Base-by-base conservation (phyloP, 2,329 filamentous ascomycete species). In the Ophiostoma novo-ulmi region DNA sequence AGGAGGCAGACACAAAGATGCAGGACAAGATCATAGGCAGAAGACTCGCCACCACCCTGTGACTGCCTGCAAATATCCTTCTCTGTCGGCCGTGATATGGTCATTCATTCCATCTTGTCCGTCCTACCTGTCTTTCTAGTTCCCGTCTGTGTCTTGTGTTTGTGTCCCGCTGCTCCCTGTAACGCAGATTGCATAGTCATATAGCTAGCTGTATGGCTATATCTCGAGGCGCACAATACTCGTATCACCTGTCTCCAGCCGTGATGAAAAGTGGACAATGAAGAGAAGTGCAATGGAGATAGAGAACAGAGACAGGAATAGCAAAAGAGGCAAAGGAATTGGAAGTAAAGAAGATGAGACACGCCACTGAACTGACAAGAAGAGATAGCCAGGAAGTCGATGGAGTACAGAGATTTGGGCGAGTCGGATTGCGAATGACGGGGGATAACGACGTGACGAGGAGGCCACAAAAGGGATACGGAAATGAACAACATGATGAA, bases 201-300 rank as follows among this genome's bases (percentile, higher is more conserved):
- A 11, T 35, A 26, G 58, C 26, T 22, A 35, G 6, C 58, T 63
- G 26, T 58, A 26, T 63, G 55, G 26, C 55, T 61, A 11, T 63
- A 10, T 63, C 26, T 63, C 58, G 13, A 63, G 58, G 58, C 11
- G 58, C 5, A 63, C 58, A 63, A 63, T 20, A 6, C 26, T 35
- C 26, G 58, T 63, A 26, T 63, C 26, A 63, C 58, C 58, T 63
- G 58, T 63, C 58, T 20, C 58, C 26, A 63, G 26, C 58, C 58
- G 58, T 63, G 52, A 58, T 58, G n/a, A 58, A 44, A 4, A 26
- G 3, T 31, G 22, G 52, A 26, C 22, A 48, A n/a, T 20, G 17
- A 48, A 31, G 31, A 31, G 31, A 31, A 31, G 31, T 31, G 31
- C 5, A 48, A 20, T 20, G 8, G 20, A 48, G n/a, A 48, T 1